Evolutionary conservation across 2,329 filamentous ascomycete genomes (phyloP).

Genomic region (Arthrobotrys musiformis): DNA sequence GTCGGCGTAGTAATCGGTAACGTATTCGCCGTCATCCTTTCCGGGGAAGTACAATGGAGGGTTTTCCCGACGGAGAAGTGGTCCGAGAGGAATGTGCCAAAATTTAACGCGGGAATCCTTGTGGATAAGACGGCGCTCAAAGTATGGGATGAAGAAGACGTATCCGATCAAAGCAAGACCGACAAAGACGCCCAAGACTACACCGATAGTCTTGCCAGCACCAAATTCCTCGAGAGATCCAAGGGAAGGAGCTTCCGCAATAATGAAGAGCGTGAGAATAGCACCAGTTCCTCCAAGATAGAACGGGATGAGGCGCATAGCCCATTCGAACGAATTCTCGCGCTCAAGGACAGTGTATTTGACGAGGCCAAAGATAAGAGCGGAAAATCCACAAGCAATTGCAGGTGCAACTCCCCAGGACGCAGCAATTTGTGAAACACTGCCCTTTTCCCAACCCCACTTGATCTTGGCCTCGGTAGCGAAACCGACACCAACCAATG

Average conservation of each 20-base stretch:
- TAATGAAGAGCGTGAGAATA: conserved; percentile 71
- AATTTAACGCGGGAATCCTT: conserved; percentile 71
- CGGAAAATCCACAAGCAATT: conserved; percentile 68
- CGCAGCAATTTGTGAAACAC: conserved; percentile 71
- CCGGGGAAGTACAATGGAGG: conserved; percentile 35
- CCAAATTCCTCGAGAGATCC: conserved; percentile 35
- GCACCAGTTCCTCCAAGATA: conserved; percentile 70
- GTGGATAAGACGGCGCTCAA: conserved; percentile 70
- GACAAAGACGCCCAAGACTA: conserved; percentile 68
- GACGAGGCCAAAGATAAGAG: conserved; percentile 69
- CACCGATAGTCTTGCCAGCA: conserved; percentile 65
- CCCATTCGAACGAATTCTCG: conserved; percentile 68
- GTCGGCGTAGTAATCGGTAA: conserved; percentile 32
- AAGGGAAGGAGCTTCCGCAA: conserved; percentile 64
- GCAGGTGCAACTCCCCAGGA: conserved; percentile 72
- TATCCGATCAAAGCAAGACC: conserved; percentile 66
- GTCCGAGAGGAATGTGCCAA: conserved; percentile 69
- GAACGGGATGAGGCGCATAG: conserved; percentile 68
- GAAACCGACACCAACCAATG: conserved; percentile 64
- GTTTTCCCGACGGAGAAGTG: conserved; percentile 65
- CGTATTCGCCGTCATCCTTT: conserved; percentile 20
- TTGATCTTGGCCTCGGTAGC: conserved; percentile 67
- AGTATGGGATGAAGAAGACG: conserved; percentile 70
- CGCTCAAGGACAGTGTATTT: conserved; percentile 70
- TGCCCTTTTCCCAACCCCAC: conserved; percentile 67